Base-by-base conservation (phyloP, 495 filamentous ascomycete genomes). In the Achaetomiella virescens region DNA sequence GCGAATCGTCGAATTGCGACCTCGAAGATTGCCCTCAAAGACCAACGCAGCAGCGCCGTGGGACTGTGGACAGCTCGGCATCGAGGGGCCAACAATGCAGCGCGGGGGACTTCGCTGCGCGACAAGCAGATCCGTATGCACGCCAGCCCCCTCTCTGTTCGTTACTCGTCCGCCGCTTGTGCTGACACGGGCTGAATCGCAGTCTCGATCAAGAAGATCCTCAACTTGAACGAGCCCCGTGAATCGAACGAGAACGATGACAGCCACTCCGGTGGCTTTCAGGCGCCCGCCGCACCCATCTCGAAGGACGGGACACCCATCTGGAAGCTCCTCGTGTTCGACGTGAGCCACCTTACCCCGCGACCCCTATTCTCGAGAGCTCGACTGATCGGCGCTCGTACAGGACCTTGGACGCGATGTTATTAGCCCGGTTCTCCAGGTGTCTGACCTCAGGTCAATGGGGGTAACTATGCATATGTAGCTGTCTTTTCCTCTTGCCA, bases 401-500 rank as follows among this genome's bases (percentile, higher is more conserved):
- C 48, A 86, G 62, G 80, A 87, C 55, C 70, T 86, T 18, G 78
- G 77, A 11, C 78, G 82, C 55, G 77, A 87, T 70, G 75, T 84
- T 37, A 97, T 98, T 61, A 96, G 91, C 73, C 96, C 90, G 64
- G 91, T 98, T 7, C 75, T 98, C 33, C 78, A 91, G 57, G 95
- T 98, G 33, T 95, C 89, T 59, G 92, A 97, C 71, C 79, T 98
- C 55, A 78, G 93, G 50, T 83, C 86, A 42, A 91, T 90, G 84
- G 95, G 95, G 11, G 88, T 99, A 45, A 99, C 95, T 14, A 96
- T 97, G 75, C 93, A 99, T 72, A 84, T 97, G 86, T 67, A 55
- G 63, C 59, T 10, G 31, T 35, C 31, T 36, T 11, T 24, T 22
- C 15, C 21, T 44, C 20, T 6, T 38, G 12, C 31, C 35, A n/a